phyloP scores from a whole-genome alignment of 2,329 filamentous ascomycete genomes.

The Ophiostoma piceae region DNA sequence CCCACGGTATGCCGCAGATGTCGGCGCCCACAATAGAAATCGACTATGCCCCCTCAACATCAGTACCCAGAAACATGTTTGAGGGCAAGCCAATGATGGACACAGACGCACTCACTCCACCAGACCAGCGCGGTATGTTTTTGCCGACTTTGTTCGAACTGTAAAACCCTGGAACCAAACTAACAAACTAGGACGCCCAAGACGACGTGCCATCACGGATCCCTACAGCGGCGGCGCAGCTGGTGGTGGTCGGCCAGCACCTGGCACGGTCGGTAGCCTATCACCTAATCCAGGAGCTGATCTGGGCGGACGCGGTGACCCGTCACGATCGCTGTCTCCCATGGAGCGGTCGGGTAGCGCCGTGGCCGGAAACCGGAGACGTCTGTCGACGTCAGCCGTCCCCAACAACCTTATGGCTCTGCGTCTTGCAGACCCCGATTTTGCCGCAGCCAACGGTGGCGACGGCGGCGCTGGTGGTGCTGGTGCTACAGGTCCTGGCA shows the following conservation, averaged over 20 bases:
- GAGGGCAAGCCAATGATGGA: constrained; percentile 61
- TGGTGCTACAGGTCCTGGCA: constrained; percentile 49
- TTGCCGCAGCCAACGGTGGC: constrained; percentile 63
- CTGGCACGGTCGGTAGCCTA: constrained; percentile 37
- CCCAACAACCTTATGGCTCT: constrained; percentile 70
- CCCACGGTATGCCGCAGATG: constrained; percentile 64
- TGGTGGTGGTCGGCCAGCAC: constrained; percentile 36
- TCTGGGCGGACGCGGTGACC: constrained; percentile 40
- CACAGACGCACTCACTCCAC: constrained; percentile 77
- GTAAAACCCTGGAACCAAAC: neutral
- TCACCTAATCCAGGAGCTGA: constrained; percentile 45
- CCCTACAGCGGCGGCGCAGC: constrained; percentile 50
- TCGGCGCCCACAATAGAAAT: constrained; percentile 93
- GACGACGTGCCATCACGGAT: constrained; percentile 55
- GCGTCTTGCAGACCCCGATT: constrained; percentile 81
- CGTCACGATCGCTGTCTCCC: constrained; percentile 55
- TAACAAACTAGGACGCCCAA: constrained; percentile 42
- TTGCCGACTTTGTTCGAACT: neutral
- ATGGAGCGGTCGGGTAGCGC: constrained; percentile 49
- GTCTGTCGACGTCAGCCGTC: constrained; percentile 60
- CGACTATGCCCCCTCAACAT: constrained; percentile 74
- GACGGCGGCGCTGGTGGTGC: constrained; percentile 47
- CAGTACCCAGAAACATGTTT: constrained; percentile 56
- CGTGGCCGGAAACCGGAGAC: constrained; percentile 45
- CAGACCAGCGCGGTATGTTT: constrained; percentile 54